Conservation (phyloP, 306 rosid species). For the Spatholobus suberectus region DNA sequence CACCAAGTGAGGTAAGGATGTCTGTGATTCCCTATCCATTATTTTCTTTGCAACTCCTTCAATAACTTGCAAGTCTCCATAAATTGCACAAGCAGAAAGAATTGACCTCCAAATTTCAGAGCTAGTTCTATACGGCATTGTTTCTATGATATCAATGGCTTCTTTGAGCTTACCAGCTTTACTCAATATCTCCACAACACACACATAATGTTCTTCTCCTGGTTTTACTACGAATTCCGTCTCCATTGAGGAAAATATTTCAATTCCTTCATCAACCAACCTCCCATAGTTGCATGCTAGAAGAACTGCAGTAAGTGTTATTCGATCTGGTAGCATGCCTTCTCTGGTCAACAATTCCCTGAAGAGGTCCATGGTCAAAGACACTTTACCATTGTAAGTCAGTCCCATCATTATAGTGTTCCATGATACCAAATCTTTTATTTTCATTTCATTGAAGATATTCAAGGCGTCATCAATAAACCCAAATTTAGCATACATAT, state of each 20-base stretch:
- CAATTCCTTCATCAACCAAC: conserved; percentile 68
- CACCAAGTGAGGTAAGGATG: conserved; percentile 65
- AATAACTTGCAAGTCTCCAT: conserved; percentile 58
- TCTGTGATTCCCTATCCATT: conserved; percentile 61
- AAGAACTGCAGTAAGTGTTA: conserved; percentile 71
- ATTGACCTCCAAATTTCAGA: conserved; percentile 60
- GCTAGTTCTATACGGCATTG: conserved; percentile 56
- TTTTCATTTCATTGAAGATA: conserved; percentile 54
- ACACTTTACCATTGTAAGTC: conserved; percentile 59
- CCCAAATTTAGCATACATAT: conserved; percentile 79
- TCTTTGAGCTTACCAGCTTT: conserved; percentile 68
- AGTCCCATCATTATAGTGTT: conserved; percentile 78
- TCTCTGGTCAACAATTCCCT: conserved; percentile 49
- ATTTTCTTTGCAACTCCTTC: conserved; percentile 71
- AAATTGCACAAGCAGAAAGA: conserved; percentile 56
- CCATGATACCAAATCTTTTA: conserved; percentile 81
- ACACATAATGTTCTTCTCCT: conserved; percentile 61
- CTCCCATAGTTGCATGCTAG: conserved; percentile 75
- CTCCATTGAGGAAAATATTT: conserved; percentile 65
- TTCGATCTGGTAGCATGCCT: conserved; percentile 61
- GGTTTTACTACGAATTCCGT: conserved; percentile 67
- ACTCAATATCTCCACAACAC: conserved; percentile 69
- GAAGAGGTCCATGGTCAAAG: conserved; percentile 55
- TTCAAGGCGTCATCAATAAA: conserved; percentile 57
- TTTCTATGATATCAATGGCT: conserved; percentile 59